Base-by-base conservation (phyloP, 1,284 basidiomycete species). In the Lentinus polychrous region DNA sequence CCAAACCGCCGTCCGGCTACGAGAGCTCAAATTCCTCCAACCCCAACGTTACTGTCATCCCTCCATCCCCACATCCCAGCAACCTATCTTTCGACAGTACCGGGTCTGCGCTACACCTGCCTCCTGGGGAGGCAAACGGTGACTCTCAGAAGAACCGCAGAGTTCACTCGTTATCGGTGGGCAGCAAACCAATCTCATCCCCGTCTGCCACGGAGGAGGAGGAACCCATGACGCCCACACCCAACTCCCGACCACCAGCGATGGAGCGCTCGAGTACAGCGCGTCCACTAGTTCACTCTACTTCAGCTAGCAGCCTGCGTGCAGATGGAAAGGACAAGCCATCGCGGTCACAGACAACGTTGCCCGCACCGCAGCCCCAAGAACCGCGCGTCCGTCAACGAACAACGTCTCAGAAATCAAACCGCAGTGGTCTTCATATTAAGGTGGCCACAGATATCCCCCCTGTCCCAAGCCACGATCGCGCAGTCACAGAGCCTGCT, bases 31-130 rank as follows among this genome's bases (percentile, higher is more conserved):
- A 63, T 31, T 60, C 67, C 6, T 55, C 54, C 18, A 68, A 69
- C 45, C 75, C 71, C 6, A 76, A 73, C 53, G 76, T 81, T 12
- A 78, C 73, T 0, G 66, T 81, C 27, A 66, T 80, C n/a, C 78
- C 78, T 5, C 78, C 78, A 0, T 78, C 77, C 0, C 79, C 78
- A 2, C 63, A 67, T 27, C 53, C 58, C 44, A 63, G 60, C 50
- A 60, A 63, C n/a, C 46, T 54, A 47, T 56, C 58, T 27, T 43
- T 53, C 54, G 60, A 52, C 34, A 27, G 27, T 50, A 50, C 45
- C 51, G 35, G 17, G 5, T 17, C 20, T 7, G 22, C 39, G 39
- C 35, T 54, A 36, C 42, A 56, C 52, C 33, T 55, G 43, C 45
- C 50, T 48, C 27, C 57, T 50, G 34, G n/a, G n/a, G n/a, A 54